Base-by-base conservation (phyloP, 306 rosid species). In the Neltuma alba region DNA sequence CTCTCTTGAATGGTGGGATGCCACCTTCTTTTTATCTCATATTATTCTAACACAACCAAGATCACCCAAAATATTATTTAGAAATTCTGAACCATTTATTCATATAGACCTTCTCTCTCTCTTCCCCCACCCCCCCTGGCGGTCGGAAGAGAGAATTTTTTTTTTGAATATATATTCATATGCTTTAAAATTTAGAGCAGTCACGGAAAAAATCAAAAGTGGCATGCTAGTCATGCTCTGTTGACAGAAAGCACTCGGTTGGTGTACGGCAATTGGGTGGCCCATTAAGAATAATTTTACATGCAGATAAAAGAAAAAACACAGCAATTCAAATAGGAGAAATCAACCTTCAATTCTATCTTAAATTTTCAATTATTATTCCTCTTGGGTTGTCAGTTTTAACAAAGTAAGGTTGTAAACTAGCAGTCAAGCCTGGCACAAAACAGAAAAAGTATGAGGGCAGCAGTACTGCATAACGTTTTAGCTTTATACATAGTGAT, bases 21-120 rank as follows among this genome's bases (percentile, higher is more conserved):
- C 87, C 83, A 85, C 87, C 83, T 58, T 86, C 75, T 80, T 86
- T 86, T 86, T 75, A 84, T 76, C 82, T 83, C 72, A 69, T 73
- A 83, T 86, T 84, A 88, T 86, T 88, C 89, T 81, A 61, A 67
- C 84, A 81, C 30, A 72, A 69, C 82, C 81, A 76, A 65, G 75
- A 70, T 72, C 77, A 64, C 85, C 33, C 68, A 44, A 83, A 83
- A 80, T 38, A 30, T 58, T 75, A 66, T 62, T 55, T 79, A 30
- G 18, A 86, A 86, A 82, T 83, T 78, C 69, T 76, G 37, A 80
- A 54, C 85, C 82, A 38, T 68, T 40, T 41, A 30, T 21, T 66
- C 14, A 40, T 23, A 61, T 1, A 64, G 60, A 37, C 66, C 70
- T 52, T 74, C 58, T 58, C 28, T 27, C 21, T 75, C 58, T 47